Conservation (phyloP, 208 protist species). For the Crithidia thermophila region DNA sequence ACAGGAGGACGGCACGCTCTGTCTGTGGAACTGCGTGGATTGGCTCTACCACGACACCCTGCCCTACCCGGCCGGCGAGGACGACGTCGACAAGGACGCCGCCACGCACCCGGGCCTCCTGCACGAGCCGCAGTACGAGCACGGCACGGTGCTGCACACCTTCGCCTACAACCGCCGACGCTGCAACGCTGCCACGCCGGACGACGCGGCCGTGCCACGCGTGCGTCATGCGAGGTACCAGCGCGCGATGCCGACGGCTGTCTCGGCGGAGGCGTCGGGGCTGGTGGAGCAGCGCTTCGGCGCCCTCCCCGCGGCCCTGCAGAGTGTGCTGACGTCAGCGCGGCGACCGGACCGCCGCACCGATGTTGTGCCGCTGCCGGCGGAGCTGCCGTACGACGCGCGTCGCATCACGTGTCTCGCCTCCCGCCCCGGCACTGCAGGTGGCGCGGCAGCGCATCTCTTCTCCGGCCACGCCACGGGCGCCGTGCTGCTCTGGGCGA, state of each 20-base stretch:
- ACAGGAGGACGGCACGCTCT: conserved; percentile 49
- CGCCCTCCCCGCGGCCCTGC: not conserved
- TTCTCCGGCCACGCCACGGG: conserved; percentile 55
- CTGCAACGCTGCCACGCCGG: conserved; percentile 2
- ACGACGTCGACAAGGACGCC: conserved; percentile 37
- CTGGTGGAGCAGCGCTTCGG: conserved; percentile 16
- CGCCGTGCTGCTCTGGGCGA: conserved; percentile 52
- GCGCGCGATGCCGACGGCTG: conserved; percentile 9
- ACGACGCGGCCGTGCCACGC: not conserved
- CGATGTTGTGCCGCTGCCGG: not conserved
- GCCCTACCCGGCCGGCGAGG: conserved; percentile 39
- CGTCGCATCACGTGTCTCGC: conserved; percentile 54
- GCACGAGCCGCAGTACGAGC: conserved; percentile 28
- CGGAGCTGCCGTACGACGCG: conserved; percentile 32
- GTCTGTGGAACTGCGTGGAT: conserved; percentile 28
- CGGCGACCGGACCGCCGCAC: not conserved
- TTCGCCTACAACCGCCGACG: conserved; percentile 44
- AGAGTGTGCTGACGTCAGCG: not conserved
- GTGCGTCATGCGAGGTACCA: not conserved
- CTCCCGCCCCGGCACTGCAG: not conserved
- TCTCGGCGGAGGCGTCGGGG: conserved; percentile 4
- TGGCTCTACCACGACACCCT: conserved; percentile 45
- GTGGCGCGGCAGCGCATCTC: conserved; percentile 24
- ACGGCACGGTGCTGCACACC: conserved; percentile 26
- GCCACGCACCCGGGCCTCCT: not conserved